Evolutionary conservation across 306 rosid genomes (phyloP).

Genomic region (Arachis hypogaea): DNA sequence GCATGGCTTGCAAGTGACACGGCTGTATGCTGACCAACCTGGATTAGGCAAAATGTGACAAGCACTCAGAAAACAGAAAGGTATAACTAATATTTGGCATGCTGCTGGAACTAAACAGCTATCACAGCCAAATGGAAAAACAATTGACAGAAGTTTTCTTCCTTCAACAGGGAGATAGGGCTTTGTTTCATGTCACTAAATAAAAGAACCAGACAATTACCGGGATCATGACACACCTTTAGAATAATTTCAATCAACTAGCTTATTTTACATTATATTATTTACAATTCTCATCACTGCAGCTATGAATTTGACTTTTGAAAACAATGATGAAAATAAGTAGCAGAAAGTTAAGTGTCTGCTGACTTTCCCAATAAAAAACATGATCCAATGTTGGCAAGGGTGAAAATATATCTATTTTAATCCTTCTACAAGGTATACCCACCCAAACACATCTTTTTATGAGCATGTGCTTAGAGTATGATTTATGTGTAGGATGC

Average conservation of each 20-base stretch:
- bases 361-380: too few species aligned
- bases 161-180: not conserved
- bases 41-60: conserved; percentile 36
- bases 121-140: conserved; percentile 26
- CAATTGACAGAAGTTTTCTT: conserved; percentile 20
- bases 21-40: conserved; percentile 72
- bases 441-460: too few species aligned
- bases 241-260: not conserved
- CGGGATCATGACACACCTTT: not conserved
- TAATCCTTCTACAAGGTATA: too few species aligned
- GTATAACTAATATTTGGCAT: not conserved
- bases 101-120: conserved; percentile 19
- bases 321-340: conserved; percentile 8
- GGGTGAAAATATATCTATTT: too few species aligned
- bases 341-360: too few species aligned
- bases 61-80: conserved; percentile 36
- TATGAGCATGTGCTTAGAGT: not conserved
- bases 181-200: conserved; percentile 29
- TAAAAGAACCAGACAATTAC: not conserved
- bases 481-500: not conserved
- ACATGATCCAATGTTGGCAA: too few species aligned
- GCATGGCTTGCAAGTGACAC: conserved; percentile 58
- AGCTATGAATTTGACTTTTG: conserved; percentile 4
- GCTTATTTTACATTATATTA: not conserved
- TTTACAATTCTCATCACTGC: not conserved